A percentile compares a stretch with the other conserved stretches of the same genome.
These are phyloP conservation scores for Grammothele lineata DNA, from an alignment of 768 basidiomycete genomes.

Conservation along the genomic window DNA sequence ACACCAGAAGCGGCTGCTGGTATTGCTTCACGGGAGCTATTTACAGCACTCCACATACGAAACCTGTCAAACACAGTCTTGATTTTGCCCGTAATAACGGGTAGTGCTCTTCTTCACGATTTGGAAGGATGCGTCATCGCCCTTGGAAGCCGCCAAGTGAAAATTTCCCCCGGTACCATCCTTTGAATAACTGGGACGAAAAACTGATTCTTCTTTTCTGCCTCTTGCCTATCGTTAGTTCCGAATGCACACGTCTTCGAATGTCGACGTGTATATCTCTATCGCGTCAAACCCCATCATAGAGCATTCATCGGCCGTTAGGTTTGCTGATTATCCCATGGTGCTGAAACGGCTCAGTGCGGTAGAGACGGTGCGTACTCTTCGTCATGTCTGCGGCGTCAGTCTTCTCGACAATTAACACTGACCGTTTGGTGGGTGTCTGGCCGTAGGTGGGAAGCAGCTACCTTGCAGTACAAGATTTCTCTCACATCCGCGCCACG, in stretches of 20 bases:
- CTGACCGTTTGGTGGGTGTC: too few relatives aligned
- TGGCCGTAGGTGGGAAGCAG: constrained; percentile 19
- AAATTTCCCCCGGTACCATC: neutral
- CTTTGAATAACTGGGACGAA: neutral
- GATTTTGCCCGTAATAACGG: constrained; percentile 58
- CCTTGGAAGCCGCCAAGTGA: constrained; percentile 79
- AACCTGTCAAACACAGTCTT: constrained; percentile 58
- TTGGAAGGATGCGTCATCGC: constrained; percentile 59
- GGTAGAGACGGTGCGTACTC: neutral
- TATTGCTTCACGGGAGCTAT: too few relatives aligned
- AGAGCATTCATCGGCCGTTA: constrained; percentile 62
- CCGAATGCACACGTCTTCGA: constrained; percentile 75
- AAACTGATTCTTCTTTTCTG: neutral
- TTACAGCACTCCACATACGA: constrained; percentile 62
- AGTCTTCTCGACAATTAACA: too few relatives aligned
- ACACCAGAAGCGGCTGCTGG: too few relatives aligned
- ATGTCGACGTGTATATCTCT: constrained; percentile 62
- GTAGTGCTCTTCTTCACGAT: constrained; percentile 72
- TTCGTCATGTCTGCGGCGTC: constrained; percentile 7
- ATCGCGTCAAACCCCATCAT: constrained; percentile 75
- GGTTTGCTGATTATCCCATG: constrained; percentile 61
- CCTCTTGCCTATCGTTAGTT: constrained; percentile 48
- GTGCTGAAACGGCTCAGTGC: constrained; percentile 19
- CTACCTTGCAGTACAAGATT: constrained; percentile 66
- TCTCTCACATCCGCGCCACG: constrained; percentile 74